phyloP scores from a whole-genome alignment of 352 stramenopile genomes.

The Phytopythium kandeliae region DNA sequence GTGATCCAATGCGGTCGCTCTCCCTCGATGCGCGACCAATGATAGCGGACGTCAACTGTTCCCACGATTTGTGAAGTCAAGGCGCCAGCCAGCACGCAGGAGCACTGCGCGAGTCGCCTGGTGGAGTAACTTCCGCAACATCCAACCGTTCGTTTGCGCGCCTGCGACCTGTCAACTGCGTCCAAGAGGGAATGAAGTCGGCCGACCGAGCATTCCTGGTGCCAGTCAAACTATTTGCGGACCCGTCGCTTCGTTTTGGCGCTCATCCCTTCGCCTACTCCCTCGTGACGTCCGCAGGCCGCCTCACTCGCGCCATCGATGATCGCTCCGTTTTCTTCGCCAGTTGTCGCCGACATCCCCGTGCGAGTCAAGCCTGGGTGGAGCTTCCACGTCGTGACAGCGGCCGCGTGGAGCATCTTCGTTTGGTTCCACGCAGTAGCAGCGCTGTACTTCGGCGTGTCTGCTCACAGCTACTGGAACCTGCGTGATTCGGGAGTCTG shows the following conservation, averaged over 20 bases:
- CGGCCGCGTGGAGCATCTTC: background rate
- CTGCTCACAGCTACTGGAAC: background rate
- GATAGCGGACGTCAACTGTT: too few relatives aligned
- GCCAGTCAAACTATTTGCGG: too few relatives aligned
- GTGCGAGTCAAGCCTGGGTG: background rate
- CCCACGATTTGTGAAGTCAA: too few relatives aligned
- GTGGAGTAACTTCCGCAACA: too few relatives aligned
- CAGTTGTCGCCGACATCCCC: background rate
- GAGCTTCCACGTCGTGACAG: background rate
- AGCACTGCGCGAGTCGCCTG: too few relatives aligned
- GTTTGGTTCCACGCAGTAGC: background rate
- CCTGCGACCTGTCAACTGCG: too few relatives aligned
- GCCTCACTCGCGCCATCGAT: background rate
- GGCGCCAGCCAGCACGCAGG: too few relatives aligned
- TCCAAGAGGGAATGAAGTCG: too few relatives aligned
- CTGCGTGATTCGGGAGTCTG: background rate
- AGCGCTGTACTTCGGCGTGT: background rate
- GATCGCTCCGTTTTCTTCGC: background rate
- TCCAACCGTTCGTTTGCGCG: too few relatives aligned
- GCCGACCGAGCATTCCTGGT: too few relatives aligned
- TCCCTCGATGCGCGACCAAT: too few relatives aligned
- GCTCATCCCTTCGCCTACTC: background rate
- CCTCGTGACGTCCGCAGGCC: background rate
- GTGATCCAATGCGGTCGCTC: background rate
- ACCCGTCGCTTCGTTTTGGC: too few relatives aligned